Evolutionary conservation across 257 asterid species (phyloP), one percentile per base, ranked within the genome.

Genomic region (Nicotiana attenuata): DNA sequence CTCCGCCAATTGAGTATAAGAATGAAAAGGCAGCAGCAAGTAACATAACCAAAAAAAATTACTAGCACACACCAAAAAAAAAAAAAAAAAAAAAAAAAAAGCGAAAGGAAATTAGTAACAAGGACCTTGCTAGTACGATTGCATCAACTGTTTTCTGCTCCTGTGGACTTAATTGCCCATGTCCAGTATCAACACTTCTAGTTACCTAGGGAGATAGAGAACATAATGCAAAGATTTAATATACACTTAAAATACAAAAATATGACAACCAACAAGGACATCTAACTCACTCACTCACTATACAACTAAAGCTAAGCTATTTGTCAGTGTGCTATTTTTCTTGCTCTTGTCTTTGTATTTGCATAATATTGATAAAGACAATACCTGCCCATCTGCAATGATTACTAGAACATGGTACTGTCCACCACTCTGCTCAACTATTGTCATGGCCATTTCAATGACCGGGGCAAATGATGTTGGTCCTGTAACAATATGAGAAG

Each of bases 361-460:
- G 8, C 35, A 73, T 56, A 24, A 45, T 33, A 47, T 22, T 47
- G 41, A 73, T 22, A 38, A 76, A 56, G 29, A 31, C 24, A 15
- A 61, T 89, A 96, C 99, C 97, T 96, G 99, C 35, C 99, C 99
- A 87, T 96, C 99, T 14, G 99, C 99, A 64, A 96, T 92, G 82
- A 96, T 94, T 80, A 96, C 81, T 78, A 96, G 88, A 66, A 94
- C 98, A 81, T 94, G 98, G 85, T 94, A 94, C 85, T 94, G 98
- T 77, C 98, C 95, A 78, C 95, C 95, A 81, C 94, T 94, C 86
- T 92, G 93, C 88, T 91, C 94, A 80, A 94, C 98, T 90, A 92
- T 92, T 78, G 97, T 91, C 78, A 71, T 89, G 83, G 97, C 98
- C 95, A 88, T 93, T 87, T 94, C 97, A 81, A 94, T 90, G 26